Base-by-base conservation (phyloP, 78 protist genomes). In the Abeoforma whisleri region DNA sequence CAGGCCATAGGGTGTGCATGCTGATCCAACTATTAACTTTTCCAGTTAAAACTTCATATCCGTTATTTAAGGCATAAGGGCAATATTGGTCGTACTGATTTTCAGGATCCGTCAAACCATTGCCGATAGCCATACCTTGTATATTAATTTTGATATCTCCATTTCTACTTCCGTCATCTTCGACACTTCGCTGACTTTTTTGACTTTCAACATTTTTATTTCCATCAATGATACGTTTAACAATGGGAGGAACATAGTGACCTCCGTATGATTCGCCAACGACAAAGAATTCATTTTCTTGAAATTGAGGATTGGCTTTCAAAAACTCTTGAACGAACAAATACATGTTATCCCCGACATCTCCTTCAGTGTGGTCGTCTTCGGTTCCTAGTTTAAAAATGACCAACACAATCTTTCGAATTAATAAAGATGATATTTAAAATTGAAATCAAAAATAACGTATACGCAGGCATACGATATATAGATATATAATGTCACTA, bases 201-300 rank as follows among this genome's bases (percentile, higher is more conserved):
- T n/a, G n/a, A n/a, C n/a, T n/a, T n/a, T n/a, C n/a, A n/a, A n/a
- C n/a, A n/a, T n/a, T n/a, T n/a, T n/a, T n/a, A n/a, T n/a, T n/a
- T n/a, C n/a, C n/a, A n/a, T n/a, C n/a, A n/a, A n/a, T n/a, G n/a
- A n/a, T n/a, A n/a, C n/a, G n/a, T n/a, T n/a, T n/a, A n/a, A n/a
- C n/a, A n/a, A n/a, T n/a, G 69, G 83, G 32, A 40, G 85, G 85
- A 31, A 81, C 85, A 32, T 81, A 81, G 71, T 81, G 85, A 30
- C 85, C 85, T 25, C 85, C 85, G 71, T 81, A 81, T 40, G 70
- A 38, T 57, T 81, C 85, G 22, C 85, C 85, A 31, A 81, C 62
- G 71, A 81, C 16, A 0, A 12, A 81, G 76, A 81, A 81, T 2
- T 68, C 28, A 74, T 57, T 40, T 37, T 81, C n/a, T 74, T 81